Conservation (phyloP, 2,329 filamentous ascomycete species). For the Trichoderma sp. region DNA sequence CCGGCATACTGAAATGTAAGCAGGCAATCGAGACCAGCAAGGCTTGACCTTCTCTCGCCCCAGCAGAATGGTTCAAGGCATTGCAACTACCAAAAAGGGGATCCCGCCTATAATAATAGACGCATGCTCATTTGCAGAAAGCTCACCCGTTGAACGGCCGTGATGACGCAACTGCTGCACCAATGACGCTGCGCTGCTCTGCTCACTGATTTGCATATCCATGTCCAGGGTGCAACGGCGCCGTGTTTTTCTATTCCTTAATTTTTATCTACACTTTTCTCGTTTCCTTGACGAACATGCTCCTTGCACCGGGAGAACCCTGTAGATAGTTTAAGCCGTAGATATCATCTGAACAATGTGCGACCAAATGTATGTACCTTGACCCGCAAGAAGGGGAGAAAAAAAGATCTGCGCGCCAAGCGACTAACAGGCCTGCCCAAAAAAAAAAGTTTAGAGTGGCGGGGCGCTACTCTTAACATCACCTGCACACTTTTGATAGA, state of each 20-base stretch:
- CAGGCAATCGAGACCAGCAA: neutral
- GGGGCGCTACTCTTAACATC: constrained; percentile 15
- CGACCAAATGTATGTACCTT: neutral
- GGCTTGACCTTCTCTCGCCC: neutral
- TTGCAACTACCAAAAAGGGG: neutral
- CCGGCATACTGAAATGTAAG: neutral
- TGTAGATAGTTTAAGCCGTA: neutral
- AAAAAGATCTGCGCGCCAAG: neutral
- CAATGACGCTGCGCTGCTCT: constrained; percentile 7
- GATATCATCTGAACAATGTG: neutral
- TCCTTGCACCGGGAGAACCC: constrained; percentile 10
- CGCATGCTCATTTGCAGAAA: constrained; percentile 10
- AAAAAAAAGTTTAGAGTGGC: constrained; percentile 15
- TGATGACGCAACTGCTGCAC: constrained; percentile 24
- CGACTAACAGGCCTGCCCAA: neutral
- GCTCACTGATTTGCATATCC: constrained; percentile 2
- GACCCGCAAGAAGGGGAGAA: neutral
- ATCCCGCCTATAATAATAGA: neutral
- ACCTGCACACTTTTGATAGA: neutral
- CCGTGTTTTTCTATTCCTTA: neutral
- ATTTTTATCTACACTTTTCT: neutral
- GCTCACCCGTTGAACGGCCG: neutral
- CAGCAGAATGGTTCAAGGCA: neutral
- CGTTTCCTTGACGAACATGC: neutral
- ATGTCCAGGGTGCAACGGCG: constrained; percentile 17